These are phyloP conservation scores for Corynespora cassiicola DNA, from an alignment of 2,329 filamentous ascomycete species.

Conservation along the genomic window DNA sequence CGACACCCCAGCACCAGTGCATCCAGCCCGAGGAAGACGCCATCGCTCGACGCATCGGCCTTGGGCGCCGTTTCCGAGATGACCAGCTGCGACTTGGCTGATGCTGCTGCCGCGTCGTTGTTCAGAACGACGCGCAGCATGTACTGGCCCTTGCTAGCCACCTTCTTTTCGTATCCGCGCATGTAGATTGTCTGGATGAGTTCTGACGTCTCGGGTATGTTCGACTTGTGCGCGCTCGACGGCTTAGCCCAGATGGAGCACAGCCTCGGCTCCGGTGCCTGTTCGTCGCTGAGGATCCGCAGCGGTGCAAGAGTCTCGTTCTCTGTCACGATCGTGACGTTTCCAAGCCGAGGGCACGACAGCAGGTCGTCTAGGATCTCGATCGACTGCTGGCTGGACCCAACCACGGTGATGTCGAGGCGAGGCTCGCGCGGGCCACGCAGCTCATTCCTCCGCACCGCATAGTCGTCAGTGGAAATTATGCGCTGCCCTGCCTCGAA, in stretches of 20 bases:
- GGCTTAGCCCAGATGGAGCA: constrained; percentile 46
- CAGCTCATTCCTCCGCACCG: constrained; percentile 35
- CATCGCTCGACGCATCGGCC: constrained; percentile 21
- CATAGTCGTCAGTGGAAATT: constrained; percentile 39
- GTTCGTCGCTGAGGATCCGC: constrained; percentile 27
- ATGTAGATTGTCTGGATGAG: constrained; percentile 41
- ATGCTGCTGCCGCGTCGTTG: constrained; percentile 30
- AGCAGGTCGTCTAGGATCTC: constrained; percentile 43
- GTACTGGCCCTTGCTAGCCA: constrained; percentile 39
- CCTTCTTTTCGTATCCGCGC: constrained; percentile 44
- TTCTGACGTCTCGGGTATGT: constrained; percentile 31
- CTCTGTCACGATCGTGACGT: constrained; percentile 43
- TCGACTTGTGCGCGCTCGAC: constrained; percentile 22
- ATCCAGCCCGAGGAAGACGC: constrained; percentile 37
- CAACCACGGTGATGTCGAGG: constrained; percentile 38
- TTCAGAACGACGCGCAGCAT: constrained; percentile 33
- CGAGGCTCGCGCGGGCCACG: constrained; percentile 33
- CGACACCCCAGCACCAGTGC: constrained; percentile 41
- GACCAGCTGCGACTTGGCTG: constrained; percentile 34
- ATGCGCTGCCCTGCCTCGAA: constrained; percentile 42
- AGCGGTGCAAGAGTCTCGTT: constrained; percentile 37
- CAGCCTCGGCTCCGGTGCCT: constrained; percentile 35
- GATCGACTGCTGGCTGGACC: constrained; percentile 31
- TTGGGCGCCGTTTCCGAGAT: constrained; percentile 33
- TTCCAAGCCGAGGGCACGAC: constrained; percentile 39